Evolutionary conservation across 2,329 filamentous ascomycete genomes (phyloP), one percentile per base, ranked within the genome.

Genomic region (Claviceps sp.): DNA sequence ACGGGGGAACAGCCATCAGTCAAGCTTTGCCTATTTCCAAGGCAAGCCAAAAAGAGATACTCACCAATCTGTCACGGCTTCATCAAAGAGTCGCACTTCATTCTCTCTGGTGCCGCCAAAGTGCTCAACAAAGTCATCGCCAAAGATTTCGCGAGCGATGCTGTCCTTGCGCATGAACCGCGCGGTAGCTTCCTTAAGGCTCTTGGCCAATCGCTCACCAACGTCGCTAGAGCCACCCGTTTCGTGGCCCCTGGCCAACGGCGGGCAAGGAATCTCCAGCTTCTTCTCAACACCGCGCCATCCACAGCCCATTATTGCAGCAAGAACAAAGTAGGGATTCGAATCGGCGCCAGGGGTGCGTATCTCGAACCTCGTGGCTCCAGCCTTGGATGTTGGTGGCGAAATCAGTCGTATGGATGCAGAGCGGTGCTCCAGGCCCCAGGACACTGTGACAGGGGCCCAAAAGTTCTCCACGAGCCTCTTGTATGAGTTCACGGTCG

Each of bases 381-480:
- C 88, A 0, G 88, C 75, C 58, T 89, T 91, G 37, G 85, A 79
- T 0, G 87, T 93, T 0, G 93, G 91, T 13, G 91, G 91, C 0
- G 88, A 82, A 58, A 98, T 96, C 37, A 98, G 70, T 18, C 93
- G 81, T 58, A 98, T 85, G 0, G 87, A 94, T 0, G 93, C 91
- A 5, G 89, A 90, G 55, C 93, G 87, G 66, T 98, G 91, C 69
- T 97, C 93, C 5, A 96, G 72, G 1, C 93, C 93, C 93, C 93
- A 98, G 0, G 89, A 95, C 0, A 97, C 93, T 0, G 91, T 96
- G 5, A 98, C 93, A 0, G 93, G 93, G 0, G 93, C 93, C 93
- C 93, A 98, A 70, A 96, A 97, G 71, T 97, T 97, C 73, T 98
- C 93, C 2, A 98, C 93, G 0, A 98, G 78, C 3, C 93, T 84